These are phyloP conservation scores for Clonostachys solani DNA, from an alignment of 2,329 filamentous ascomycete species.

Conservation along the genomic window DNA sequence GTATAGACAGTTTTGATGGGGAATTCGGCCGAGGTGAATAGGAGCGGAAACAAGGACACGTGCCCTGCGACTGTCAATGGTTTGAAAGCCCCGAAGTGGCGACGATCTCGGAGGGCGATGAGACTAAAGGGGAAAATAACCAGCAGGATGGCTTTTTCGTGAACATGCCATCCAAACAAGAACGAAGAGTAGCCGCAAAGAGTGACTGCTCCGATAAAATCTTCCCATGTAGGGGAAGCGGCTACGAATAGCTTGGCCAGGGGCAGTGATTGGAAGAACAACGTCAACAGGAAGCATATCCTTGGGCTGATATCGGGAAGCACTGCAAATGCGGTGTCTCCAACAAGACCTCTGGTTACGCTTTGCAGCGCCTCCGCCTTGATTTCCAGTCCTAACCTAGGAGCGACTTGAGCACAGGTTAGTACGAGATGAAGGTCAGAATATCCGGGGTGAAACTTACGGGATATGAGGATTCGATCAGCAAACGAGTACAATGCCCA, in stretches of 20 bases:
- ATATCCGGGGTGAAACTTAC: constrained; percentile 43
- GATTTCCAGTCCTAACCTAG: constrained; percentile 70
- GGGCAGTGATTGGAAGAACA: constrained; percentile 76
- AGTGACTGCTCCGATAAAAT: constrained; percentile 83
- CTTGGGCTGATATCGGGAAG: constrained; percentile 80
- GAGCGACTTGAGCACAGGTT: constrained; percentile 57
- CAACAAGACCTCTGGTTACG: constrained; percentile 88
- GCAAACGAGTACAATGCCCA: constrained; percentile 96
- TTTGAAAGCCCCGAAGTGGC: constrained; percentile 87
- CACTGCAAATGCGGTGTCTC: constrained; percentile 90
- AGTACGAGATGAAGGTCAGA: background rate
- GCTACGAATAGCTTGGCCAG: constrained; percentile 74
- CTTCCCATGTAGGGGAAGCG: constrained; percentile 74
- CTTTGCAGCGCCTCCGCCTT: constrained; percentile 75
- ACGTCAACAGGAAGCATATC: constrained; percentile 76
- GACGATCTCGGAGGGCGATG: constrained; percentile 82
- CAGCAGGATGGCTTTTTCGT: constrained; percentile 93
- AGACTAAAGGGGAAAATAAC: constrained; percentile 95
- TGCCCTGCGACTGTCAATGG: constrained; percentile 91
- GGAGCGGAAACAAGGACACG: constrained; percentile 88
- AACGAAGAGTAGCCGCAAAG: constrained; percentile 96
- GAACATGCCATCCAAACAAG: constrained; percentile 97
- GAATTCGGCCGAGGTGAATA: constrained; percentile 91
- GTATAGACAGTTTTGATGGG: constrained; percentile 94
- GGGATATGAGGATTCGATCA: constrained; percentile 76